Conservation (phyloP, 352 stramenopile genomes). For the Pythium coloratum region DNA sequence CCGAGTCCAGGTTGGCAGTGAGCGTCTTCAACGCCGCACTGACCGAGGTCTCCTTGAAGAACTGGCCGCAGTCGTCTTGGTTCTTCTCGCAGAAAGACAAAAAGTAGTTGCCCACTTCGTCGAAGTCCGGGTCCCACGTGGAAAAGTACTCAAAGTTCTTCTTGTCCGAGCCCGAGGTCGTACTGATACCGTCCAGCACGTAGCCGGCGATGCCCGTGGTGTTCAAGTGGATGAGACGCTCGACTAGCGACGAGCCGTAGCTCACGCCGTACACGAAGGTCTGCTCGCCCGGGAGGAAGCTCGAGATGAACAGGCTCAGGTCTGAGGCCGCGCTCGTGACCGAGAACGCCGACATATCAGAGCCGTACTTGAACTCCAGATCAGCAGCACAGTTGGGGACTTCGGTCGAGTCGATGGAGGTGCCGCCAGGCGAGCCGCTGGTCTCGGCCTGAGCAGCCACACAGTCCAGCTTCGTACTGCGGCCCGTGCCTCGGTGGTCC, state of each 20-base stretch:
- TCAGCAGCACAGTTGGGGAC: constrained; percentile 36
- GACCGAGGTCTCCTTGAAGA: constrained; percentile 23
- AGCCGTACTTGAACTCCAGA: constrained; percentile 37
- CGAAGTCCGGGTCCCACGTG: constrained; percentile 27
- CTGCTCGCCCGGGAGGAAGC: constrained; percentile 18
- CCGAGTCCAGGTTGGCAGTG: constrained; percentile 14
- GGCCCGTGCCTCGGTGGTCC: constrained; percentile 52
- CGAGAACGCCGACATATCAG: constrained; percentile 38
- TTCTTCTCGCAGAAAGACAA: constrained; percentile 24
- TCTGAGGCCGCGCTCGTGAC: constrained; percentile 51
- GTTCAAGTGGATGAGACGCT: constrained; percentile 51
- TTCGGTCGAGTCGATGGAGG: constrained; percentile 25
- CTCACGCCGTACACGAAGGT: constrained; percentile 56
- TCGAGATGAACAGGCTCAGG: constrained; percentile 25
- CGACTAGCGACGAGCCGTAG: constrained; percentile 54
- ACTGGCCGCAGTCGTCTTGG: constrained; percentile 22
- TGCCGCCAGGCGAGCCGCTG: constrained; percentile 20
- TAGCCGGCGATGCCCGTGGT: constrained; percentile 40
- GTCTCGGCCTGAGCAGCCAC: constrained; percentile 36
- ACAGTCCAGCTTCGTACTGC: constrained; percentile 43
- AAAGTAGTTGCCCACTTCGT: constrained; percentile 27
- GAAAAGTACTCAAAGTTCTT: constrained; percentile 35
- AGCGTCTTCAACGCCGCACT: constrained; percentile 14
- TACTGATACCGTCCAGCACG: constrained; percentile 47
- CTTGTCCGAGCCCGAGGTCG: constrained; percentile 25